Base-by-base conservation (phyloP, 495 filamentous ascomycete genomes). In the Letharia columbiana region DNA sequence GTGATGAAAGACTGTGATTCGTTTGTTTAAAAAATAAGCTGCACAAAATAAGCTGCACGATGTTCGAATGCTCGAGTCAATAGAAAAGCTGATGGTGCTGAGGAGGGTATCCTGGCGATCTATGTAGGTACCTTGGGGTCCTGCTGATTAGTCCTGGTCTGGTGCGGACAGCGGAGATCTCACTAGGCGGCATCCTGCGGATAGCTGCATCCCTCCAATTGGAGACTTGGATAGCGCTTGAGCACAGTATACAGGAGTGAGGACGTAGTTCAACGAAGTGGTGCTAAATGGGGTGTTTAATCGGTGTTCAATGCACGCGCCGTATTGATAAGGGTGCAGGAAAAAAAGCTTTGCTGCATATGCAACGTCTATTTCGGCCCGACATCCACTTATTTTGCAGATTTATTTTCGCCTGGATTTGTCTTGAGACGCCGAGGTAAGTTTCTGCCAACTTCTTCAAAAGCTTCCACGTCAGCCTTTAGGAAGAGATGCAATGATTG, bases 361-460 rank as follows among this genome's bases (percentile, higher is more conserved):
- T 56, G 52, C 52, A 56, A 56, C 52, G 31, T 33, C 52, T 56
- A 18, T 56, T 9, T 56, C 52, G 52, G 52, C 52, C 52, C 52
- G 52, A 56, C 28, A 10, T 33, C 52, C 52, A 56, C 1, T 56
- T 13, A 56, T 4, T 56, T 56, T 35, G 28, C 28, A 56, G 4
- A n/a, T 33, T 17, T 35, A 9, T 52, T 49, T n/a, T 52, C 49
- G n/a, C 49, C 9, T 23, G 23, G n/a, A 52, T 28, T 52, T 49
- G 20, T 52, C 23, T 52, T 18, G 31, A 17, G 31, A 56, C 52
- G 52, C 52, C 23, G 49, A 52, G 23, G 49, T 52, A 1, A 11
- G 3, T 4, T 31, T 8, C 10, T 56, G 52, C 28, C 52, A 56
- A 35, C 3, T 56, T 56, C 28, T 35, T 35, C 52, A 35, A 35